Evolutionary conservation across 1,284 basidiomycete genomes (phyloP), one percentile per base, ranked within the genome.

Genomic region (Tilletiaria anomala): DNA sequence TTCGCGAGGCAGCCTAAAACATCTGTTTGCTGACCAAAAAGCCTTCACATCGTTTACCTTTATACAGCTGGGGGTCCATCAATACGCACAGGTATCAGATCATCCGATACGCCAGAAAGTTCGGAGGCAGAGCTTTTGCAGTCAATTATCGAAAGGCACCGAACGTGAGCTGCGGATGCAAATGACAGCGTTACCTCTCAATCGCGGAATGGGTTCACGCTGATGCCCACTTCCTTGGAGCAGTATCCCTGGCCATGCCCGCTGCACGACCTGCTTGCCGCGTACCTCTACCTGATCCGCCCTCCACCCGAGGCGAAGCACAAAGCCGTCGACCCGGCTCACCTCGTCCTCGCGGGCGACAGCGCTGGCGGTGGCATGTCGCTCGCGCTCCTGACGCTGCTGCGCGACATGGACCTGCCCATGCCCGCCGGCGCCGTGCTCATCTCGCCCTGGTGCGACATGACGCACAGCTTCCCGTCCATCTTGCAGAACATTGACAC

Each of bases 381-480:
- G 0, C 70, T 94, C 39, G 82, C 87, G 0, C 71, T 94, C 15
- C 73, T 97, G 2, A 86, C 91, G 65, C 76, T 93, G n/a, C 75
- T 99, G 26, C 80, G 93, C 3, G 93, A 99, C 67, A 70, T 76
- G 1, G 79, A 76, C 0, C 70, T 93, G 18, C 86, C 86, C 1
- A 56, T 77, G 36, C 91, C 89, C 0, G 84, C 87, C 2, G 58
- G 58, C 3, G 56, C 48, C 6, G 53, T 58, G 39, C 50, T 68
- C 26, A 53, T 68, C 32, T 61, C 54, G 17, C 65, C 60, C 52
- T 91, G 84, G 85, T 83, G 82, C 64, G 89, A 96, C 67, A 69
- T 96, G 37, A 89, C 86, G 0, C 91, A 97, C 66, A 88, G 83
- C 0, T 96, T 96, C 65, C 84, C 85, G 0, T 88, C 83, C 45